Evolutionary conservation across 306 rosid species (phyloP), one percentile per base, ranked within the genome.

Genomic region (Medicago lupulina): DNA sequence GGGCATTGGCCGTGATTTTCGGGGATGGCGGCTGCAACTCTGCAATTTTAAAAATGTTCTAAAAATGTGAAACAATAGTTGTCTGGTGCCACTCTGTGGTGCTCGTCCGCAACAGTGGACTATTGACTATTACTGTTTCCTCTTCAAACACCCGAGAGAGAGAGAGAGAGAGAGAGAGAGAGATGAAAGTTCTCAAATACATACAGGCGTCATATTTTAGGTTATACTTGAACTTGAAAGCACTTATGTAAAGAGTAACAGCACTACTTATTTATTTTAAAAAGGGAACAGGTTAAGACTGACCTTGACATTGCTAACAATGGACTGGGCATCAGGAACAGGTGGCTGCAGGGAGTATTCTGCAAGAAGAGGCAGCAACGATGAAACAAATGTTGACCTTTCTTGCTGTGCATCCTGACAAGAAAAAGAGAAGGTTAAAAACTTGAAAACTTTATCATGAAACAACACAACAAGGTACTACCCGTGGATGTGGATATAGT

Each of bases 341-440:
- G 92, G 87, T 51, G 98, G 99, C 84, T 90, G 99, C 84, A 95
- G 77, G 8, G 99, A 86, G 87, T 95, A 92, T 77, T 95, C 98
- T 39, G 91, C 89, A 51, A 95, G 92, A 85, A 95, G 95, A 70
- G 99, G 97, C 84, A 95, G 85, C 87, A 95, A 84, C 73, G 90
- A 91, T 51, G 96, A 89, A 80, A 96, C 84, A 78, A 92, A 96
- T 25, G 92, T 92, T 50, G 97, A 78, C 77, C 97, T 87, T 88
- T 96, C 99, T 79, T 92, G 98, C 74, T 92, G 98, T 47, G 96
- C 93, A 80, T 96, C 98, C 98, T 91, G 84, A 78, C 75, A 87
- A 74, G 82, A 77, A 50, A 65, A 55, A 75, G 70, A 47, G 63
- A 44, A 79, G 74, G 63, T 14, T 14, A 40, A 76, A 63, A 54